A percentile compares a stretch with the other conserved stretches of the same genome.
phyloP scores from a whole-genome alignment of 78 protist genomes.

The Ministeria vibrans region DNA sequence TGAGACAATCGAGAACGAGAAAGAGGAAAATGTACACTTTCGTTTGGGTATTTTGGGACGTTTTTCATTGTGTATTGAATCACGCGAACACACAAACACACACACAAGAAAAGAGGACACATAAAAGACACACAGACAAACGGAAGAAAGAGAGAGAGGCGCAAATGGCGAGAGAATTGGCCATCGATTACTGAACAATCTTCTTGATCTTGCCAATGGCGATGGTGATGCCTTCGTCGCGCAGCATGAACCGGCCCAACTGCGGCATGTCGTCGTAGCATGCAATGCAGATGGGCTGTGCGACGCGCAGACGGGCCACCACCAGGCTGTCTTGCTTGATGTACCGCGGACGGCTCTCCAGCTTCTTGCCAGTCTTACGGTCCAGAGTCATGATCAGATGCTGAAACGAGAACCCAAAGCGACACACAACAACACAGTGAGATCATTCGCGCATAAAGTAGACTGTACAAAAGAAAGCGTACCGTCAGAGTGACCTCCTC shows the following conservation, averaged over 20 bases:
- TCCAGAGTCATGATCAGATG: conserved; percentile 53
- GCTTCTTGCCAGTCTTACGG: conserved; percentile 66
- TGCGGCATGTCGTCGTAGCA: conserved; percentile 60
- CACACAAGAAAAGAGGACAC: too few relatives aligned
- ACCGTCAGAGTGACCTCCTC: conserved; percentile 49
- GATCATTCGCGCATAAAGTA: background rate
- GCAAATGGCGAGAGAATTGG: too few relatives aligned
- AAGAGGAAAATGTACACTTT: background rate
- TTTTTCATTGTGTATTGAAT: background rate
- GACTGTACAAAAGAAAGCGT: background rate
- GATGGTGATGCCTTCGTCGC: conserved; percentile 74
- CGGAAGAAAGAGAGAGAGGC: too few relatives aligned
- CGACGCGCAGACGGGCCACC: conserved; percentile 54
- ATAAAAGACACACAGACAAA: too few relatives aligned
- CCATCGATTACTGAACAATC: conserved; percentile 6
- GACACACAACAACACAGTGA: background rate
- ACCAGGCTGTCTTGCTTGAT: conserved; percentile 58
- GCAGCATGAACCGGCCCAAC: conserved; percentile 89
- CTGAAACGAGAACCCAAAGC: background rate
- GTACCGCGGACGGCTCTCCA: conserved; percentile 72
- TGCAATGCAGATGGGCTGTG: conserved; percentile 66
- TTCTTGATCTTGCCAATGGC: conserved; percentile 31
- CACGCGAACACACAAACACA: conserved; percentile 9
- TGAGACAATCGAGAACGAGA: too few relatives aligned
- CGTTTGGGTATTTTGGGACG: background rate